Evolutionary conservation across 805 yeast genomes (phyloP), one percentile per base, ranked within the genome.

Genomic region (Scheffersomyces stipitis): DNA sequence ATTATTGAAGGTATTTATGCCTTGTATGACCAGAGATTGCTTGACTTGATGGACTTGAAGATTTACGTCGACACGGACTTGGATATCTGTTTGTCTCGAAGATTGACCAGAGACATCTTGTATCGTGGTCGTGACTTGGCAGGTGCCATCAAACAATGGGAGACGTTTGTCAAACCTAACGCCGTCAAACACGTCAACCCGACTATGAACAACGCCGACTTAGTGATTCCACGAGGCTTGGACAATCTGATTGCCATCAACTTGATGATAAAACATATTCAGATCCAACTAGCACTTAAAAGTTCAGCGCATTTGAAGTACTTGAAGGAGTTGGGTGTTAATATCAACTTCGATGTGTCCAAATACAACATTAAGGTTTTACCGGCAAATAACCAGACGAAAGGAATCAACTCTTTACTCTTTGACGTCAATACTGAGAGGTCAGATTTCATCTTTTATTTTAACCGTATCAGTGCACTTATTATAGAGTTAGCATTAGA

Each of bases 61-160:
- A 78, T 91, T 14, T 93, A 80, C 58, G 97, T 93, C 3, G 97
- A 91, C 49, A 93, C 97, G 2, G 98, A 90, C 52, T 69, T 89
- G 48, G 99, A 93, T 56, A 77, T 91, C 12, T 93, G 99, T 60
- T 71, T 93, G 49, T 90, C 96, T 4, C 73, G 99, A 51, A 71
- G 99, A 50, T 66, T 93, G 30, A 79, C 86, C 3, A 72, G 99
- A 52, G 99, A 93, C 58, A 89, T 88, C 36, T 71, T 86, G 10
- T 80, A 83, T 42, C 70, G 99, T 42, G 96, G 95, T 1, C 69
- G 99, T 41, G 96, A 90, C 49, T 66, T 90, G 24, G 70, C 64
- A 4, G 95, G 96, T 1, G 84, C 90, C 13, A 73, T 93, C 41
- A 74, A 78, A 46, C 99, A 93, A 55, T 93, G 98, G 98, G 82